Percentiles rank a stretch among this genome's conserved stretches.
Evolutionary conservation across 148 eudicot species (phyloP).

Genomic region (Cornus kousa): DNA sequence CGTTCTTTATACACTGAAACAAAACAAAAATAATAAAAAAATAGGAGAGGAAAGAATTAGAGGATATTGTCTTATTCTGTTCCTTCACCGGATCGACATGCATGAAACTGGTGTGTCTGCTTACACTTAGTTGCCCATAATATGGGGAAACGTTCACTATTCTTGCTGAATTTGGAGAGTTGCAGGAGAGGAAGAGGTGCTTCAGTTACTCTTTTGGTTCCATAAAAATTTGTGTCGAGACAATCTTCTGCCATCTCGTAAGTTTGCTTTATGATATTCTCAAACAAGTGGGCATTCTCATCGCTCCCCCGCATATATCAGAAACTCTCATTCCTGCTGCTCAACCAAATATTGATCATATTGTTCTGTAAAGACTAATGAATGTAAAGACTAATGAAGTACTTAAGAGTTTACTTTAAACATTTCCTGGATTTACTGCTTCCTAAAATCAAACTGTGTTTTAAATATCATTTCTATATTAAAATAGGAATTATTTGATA

Average conservation of each 20-base stretch:
- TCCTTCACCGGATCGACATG: not conserved
- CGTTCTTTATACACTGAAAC: conserved; percentile 11
- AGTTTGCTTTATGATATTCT: not conserved
- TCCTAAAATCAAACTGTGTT: too few species aligned
- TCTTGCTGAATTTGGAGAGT: conserved; percentile 33
- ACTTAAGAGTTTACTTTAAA: too few species aligned
- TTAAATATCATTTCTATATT: too few species aligned
- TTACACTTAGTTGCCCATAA: conserved; percentile 8
- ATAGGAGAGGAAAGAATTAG: not conserved
- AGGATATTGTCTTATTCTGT: too few species aligned
- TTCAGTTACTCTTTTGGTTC: conserved; percentile 22
- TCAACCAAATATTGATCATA: too few species aligned
- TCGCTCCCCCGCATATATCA: not conserved
- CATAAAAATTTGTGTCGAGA: conserved; percentile 42
- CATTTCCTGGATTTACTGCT: too few species aligned
- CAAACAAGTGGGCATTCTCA: conserved; percentile 6
- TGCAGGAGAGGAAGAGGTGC: conserved; percentile 38
- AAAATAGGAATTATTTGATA: too few species aligned
- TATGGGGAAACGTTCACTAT: conserved; percentile 24
- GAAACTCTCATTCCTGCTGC: not conserved
- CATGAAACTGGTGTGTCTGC: not conserved
- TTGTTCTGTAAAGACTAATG: too few species aligned
- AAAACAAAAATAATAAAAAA: too few species aligned
- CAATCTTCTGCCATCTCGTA: conserved; percentile 32
- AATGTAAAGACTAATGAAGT: too few species aligned